These are phyloP conservation scores for Wallemia hederae DNA, from an alignment of 1,284 basidiomycete genomes.

Conservation along the genomic window DNA sequence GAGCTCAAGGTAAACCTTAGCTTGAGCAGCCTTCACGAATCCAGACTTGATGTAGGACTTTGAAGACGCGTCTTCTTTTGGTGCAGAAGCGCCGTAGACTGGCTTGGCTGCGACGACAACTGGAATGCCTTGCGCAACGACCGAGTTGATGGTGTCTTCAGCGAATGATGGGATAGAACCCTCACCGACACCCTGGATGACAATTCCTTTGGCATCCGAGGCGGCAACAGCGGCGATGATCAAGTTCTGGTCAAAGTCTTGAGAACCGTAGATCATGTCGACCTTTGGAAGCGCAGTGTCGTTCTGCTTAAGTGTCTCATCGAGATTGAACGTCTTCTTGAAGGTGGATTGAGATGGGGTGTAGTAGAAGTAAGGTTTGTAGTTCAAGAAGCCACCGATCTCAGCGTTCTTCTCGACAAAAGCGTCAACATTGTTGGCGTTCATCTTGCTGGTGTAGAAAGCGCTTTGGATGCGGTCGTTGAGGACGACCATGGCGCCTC, in stretches of 20 bases:
- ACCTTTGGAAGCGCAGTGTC: constrained; percentile 6
- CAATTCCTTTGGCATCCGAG: constrained; percentile 10
- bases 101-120: constrained; percentile 7
- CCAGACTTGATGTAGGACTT: constrained; percentile 5
- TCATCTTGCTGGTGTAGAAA: constrained; percentile 12
- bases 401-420: not conserved
- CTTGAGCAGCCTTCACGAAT: constrained; percentile 8
- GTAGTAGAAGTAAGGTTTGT: constrained; percentile 11
- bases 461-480: constrained; percentile 14
- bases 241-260: constrained; percentile 4
- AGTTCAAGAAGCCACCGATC: constrained; percentile 9
- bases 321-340: constrained; percentile 9
- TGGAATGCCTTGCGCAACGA: constrained; percentile 2
- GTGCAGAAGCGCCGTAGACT: constrained; percentile 4
- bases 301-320: constrained; percentile 1
- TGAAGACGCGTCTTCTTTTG: not conserved
- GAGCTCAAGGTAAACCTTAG: not conserved
- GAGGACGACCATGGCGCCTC: constrained; percentile 12
- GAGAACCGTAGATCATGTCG: constrained; percentile 9
- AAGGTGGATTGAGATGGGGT: constrained; percentile 3
- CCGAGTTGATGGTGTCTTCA: constrained; percentile 1
- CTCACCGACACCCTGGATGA: constrained; percentile 11
- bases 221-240: constrained; percentile 8
- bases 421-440: constrained; percentile 3
- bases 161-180: constrained; percentile 5